Conservation (phyloP, 2,329 filamentous ascomycete genomes). For the Pestalotiopsis sp. region DNA sequence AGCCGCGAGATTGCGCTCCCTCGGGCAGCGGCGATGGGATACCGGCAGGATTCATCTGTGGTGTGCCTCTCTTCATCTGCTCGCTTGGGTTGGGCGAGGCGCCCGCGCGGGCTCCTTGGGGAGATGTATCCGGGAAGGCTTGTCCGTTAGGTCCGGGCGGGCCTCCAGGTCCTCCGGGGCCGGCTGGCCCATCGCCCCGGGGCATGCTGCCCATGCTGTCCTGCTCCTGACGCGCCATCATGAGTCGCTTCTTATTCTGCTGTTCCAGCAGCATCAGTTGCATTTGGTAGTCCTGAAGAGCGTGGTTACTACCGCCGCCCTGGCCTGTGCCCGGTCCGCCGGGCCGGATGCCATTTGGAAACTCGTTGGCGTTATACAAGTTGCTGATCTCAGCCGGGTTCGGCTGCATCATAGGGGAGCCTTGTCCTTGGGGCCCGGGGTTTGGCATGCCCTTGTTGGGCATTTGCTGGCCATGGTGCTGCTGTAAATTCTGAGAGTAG, state of each 20-base stretch:
- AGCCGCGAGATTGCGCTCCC: slow-evolving; percentile 66
- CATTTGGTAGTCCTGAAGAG: slow-evolving; percentile 87
- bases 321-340: slow-evolving; percentile 47
- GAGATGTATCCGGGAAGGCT: slow-evolving; percentile 70
- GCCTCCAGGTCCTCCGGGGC: slow-evolving; percentile 46
- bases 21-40: slow-evolving; percentile 75
- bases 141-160: slow-evolving; percentile 61
- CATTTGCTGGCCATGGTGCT: slow-evolving; percentile 81
- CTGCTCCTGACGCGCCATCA: slow-evolving; percentile 82
- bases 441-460: slow-evolving; percentile 80
- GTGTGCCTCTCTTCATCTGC: slow-evolving; percentile 78
- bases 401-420: slow-evolving; percentile 79
- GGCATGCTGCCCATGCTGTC: slow-evolving; percentile 59
- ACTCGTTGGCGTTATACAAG: slow-evolving; percentile 67
- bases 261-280: slow-evolving; percentile 85
- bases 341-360: slow-evolving; percentile 64
- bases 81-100: slow-evolving; percentile 78
- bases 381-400: slow-evolving; percentile 60
- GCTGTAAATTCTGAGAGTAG: slow-evolving; percentile 82
- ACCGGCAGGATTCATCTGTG: slow-evolving; percentile 70
- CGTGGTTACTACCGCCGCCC: slow-evolving; percentile 70
- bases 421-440: slow-evolving; percentile 71
- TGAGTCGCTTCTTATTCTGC: slow-evolving; percentile 83
- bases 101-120: slow-evolving; percentile 67
- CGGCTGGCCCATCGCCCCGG: slow-evolving; percentile 53